These are phyloP conservation scores for Phyllosticta paracitricarpa DNA, from an alignment of 2,329 filamentous ascomycete genomes.

Conservation along the genomic window DNA sequence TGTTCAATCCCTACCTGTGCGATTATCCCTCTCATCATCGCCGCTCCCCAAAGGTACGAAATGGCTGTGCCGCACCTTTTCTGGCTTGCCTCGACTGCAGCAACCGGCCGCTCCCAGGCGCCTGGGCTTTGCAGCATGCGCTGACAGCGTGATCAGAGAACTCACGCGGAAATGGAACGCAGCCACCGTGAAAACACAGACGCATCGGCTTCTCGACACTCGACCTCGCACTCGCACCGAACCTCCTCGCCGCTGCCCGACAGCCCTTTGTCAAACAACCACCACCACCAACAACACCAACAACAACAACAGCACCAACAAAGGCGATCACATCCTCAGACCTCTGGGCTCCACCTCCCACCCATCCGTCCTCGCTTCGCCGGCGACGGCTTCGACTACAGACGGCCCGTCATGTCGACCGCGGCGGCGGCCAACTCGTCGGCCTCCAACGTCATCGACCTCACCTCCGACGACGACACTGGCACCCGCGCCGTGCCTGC, in stretches of 20 bases:
- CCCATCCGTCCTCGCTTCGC: constrained; percentile 20
- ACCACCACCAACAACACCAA: not conserved
- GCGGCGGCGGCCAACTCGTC: not conserved
- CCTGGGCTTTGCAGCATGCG: not conserved
- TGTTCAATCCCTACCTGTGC: constrained; percentile 4
- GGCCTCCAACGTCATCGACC: constrained; percentile 23
- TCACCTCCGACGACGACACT: constrained; percentile 24
- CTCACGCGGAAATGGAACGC: constrained; percentile 25
- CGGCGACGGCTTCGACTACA: constrained; percentile 47
- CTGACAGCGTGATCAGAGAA: constrained; percentile 19
- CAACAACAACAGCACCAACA: constrained; percentile 1
- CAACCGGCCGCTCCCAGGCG: not conserved
- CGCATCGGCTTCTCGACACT: constrained; percentile 14
- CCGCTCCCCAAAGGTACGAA: constrained; percentile 14
- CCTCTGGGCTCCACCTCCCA: constrained; percentile 18
- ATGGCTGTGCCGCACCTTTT: not conserved
- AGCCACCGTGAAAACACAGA: constrained; percentile 19
- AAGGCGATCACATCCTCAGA: constrained; percentile 11
- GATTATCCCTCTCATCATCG: constrained; percentile 11
- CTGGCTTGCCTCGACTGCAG: not conserved
- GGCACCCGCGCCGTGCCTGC: constrained; percentile 11
- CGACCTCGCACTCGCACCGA: constrained; percentile 13
- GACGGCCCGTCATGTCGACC: constrained; percentile 37
- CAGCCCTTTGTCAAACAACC: not conserved
- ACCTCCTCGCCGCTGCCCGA: constrained; percentile 8